Base-by-base conservation (phyloP, 1,284 basidiomycete species). In the Microbotryum scabiosae region DNA sequence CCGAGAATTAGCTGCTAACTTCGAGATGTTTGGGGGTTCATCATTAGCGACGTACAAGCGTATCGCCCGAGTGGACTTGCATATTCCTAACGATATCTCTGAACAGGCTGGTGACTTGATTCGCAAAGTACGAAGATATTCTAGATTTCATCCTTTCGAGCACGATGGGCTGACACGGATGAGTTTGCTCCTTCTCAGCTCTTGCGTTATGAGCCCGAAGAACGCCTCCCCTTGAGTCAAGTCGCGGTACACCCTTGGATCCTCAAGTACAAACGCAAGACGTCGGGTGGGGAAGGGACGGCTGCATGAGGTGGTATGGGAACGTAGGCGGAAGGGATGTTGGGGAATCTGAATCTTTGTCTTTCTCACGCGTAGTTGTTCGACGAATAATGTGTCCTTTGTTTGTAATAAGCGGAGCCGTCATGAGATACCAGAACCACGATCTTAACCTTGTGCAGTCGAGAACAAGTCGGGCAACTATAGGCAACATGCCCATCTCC, bases 161-260 rank as follows among this genome's bases (percentile, higher is more conserved):
- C n/a, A 41, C 14, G 14, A 41, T 4, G 36, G 16, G 36, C 36
- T 41, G 10, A 41, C 36, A 41, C 36, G 14, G 36, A 41, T 41
- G 14, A 30, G 8, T 30, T 41, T 41, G 14, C 36, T 12, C 20
- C 50, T 25, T 49, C n/a, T 9, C 72, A 97, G 93, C 83, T 98
- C 9, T 81, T 98, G 12, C 84, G 84, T 73, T 86, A 93, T 70
- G 84, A 91, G 41, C 90, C 94, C 0, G 82, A 87, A 70, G 83
- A 88, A 57, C 84, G 96, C 2, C 69, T 99, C 6, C 81, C 92
- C 0, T 81, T 98, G 12, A 75, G 78, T 1, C 85, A 94, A 28
- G 94, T 97, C 32, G 79, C 86, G 46, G 78, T 78, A 10, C 96
- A 97, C 72, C 91, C 93, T 10, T 99, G 96, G 94, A 87, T 99